Base-by-base conservation (phyloP, 139 green algal genomes). In the Chlorella vulgaris region DNA sequence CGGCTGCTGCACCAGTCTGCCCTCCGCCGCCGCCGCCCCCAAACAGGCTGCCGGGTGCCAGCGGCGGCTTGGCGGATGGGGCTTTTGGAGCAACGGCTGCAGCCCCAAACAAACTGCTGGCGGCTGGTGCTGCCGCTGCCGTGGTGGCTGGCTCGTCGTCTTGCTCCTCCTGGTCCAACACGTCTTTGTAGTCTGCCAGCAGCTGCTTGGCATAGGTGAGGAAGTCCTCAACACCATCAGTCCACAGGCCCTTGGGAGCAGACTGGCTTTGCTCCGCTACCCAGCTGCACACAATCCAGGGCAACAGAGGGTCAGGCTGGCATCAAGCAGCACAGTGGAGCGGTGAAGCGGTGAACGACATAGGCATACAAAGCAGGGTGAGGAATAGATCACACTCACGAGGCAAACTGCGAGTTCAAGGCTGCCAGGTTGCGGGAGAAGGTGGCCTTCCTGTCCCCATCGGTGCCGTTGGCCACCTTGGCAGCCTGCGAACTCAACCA, bases 141-240 rank as follows among this genome's bases (percentile, higher is more conserved):
- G n/a, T 35, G 2, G 38, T 15, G 2, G 22, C 55, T 15, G 53
- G 1, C 26, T 60, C 39, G 53, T 22, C 60, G 55, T n/a, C n/a
- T 1, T 31, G 28, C 35, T 53, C 15, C 36, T 33, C 38, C 3
- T 22, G 31, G 47, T 85, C 69, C 22, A 90, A 22, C 22, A 91
- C 83, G n/a, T 91, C 86, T n/a, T 83, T 69, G 67, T 77, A 91
- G n/a, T 91, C 88, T 1, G 31, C 18, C 47, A 88, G 33, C 21
- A 91, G 69, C 43, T 84, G 28, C 69, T 88, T 80, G 47, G 86
- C 81, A 60, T 91, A 71, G 39, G 69, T 68, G 3, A 91, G 3
- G 65, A 90, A 91, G 69, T 91, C 86, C 63, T 86, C 74, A 0
- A 89, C 88, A 1, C 88, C 88, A 40, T 85, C 83, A 2, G 53